A percentile compares a stretch with the other conserved stretches of the same genome.
Conservation (phyloP, 2,329 filamentous ascomycete genomes). For the Basipetospora sp. region DNA sequence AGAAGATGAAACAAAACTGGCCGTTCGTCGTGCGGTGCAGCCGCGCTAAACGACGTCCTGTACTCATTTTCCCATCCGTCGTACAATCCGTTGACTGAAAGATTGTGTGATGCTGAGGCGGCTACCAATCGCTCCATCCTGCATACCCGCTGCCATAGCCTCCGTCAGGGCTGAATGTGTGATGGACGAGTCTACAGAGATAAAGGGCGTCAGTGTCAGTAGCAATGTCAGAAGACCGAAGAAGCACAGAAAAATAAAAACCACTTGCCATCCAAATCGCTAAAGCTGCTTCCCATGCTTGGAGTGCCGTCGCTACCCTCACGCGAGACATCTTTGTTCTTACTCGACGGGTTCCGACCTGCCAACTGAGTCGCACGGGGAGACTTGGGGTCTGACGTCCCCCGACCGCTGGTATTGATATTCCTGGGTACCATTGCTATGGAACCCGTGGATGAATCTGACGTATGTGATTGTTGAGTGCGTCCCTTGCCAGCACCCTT, state of each 20-base stretch:
- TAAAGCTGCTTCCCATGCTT: slow-evolving; percentile 75
- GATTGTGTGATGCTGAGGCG: slow-evolving; percentile 18
- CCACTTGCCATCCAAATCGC: slow-evolving; percentile 58
- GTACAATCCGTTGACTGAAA: slow-evolving; percentile 8
- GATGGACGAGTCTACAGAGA: slow-evolving; percentile 52
- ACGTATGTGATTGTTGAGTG: slow-evolving; percentile 37
- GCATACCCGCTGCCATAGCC: slow-evolving; percentile 57
- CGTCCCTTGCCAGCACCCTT: slow-evolving; percentile 17
- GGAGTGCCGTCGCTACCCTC: slow-evolving; percentile 60
- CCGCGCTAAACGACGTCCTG: no score
- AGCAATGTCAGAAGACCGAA: no score
- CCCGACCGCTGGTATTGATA: slow-evolving; percentile 18
- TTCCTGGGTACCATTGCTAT: slow-evolving; percentile 23
- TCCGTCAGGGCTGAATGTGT: slow-evolving; percentile 71
- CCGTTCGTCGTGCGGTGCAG: no score
- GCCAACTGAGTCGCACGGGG: slow-evolving; percentile 45
- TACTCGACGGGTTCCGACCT: slow-evolving; percentile 36
- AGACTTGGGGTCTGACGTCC: slow-evolving; percentile 32
- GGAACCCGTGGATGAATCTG: slow-evolving; percentile 48
- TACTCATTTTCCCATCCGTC: slow-evolving; percentile 3
- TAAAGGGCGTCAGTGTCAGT: no score
- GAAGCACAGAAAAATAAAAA: slow-evolving; percentile 5
- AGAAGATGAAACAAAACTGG: no score
- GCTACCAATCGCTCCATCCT: slow-evolving; percentile 42
- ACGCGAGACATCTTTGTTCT: slow-evolving; percentile 34